Evolutionary conservation across 164 flowering plant genomes (phyloP), one percentile per base, ranked within the genome.

Genomic region (Hamamelis virginiana): DNA sequence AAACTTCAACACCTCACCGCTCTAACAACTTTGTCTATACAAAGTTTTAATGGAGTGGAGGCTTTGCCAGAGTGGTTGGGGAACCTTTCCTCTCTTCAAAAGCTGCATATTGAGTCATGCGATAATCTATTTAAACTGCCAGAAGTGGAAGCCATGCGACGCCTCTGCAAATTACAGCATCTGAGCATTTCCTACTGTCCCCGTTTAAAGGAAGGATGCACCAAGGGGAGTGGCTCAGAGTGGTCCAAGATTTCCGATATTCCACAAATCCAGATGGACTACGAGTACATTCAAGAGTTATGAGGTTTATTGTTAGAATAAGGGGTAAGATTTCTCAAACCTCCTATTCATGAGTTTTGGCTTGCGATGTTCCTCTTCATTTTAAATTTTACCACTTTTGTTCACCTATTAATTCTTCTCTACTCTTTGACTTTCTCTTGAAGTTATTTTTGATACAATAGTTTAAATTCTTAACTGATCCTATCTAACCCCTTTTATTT

Each of bases 21-120:
- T 18, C 48, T 67, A 13, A 16, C 0, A 15, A 0, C 0, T 22
- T 12, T 67, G 27, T 10, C 1, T 16, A 67, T 67, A 4, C 0
- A 0, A 14, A 4, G 9, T 4, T 67, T 19, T 43, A 23, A 67
- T 67, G 62, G 62, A 1, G 2, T 67, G 69, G 41, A 22, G 8
- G 48, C 53, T 22, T 16, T 67, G 45, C 69, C 62, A 9, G 62
- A 67, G 15, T 56, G 62, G 52, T 28, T 67, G 0, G 52, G 52
- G 10, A 56, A 56, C 22, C 62, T 67, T 43, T 41, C 43, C 13
- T 19, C 28, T 10, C 62, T 67, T 56, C 11, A 44, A 56, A 1
- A 1, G 0, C 28, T 67, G 33, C 0, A 15, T 1, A 43, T 67
- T 22, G 1, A 1, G 0, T 4, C 3, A 0, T 67, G 69, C 33